Percentiles rank a stretch among this genome's conserved stretches.
Conservation (phyloP, 345 rosid genomes). For the Barbarea vulgaris region DNA sequence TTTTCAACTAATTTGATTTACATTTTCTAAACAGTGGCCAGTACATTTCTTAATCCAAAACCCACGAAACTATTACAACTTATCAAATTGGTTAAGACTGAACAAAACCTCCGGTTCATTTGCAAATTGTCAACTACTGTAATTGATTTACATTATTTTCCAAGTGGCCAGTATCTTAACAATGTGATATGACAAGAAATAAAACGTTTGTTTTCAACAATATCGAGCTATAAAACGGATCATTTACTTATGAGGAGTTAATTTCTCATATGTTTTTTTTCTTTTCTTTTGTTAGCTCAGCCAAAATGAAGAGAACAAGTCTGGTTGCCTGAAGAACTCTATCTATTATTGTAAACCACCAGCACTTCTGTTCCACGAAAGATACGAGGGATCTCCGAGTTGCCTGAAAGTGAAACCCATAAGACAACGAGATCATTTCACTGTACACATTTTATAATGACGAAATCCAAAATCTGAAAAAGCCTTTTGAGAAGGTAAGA, state of each 20-base stretch:
- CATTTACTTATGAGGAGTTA: background rate
- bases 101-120: background rate
- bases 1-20: slow-evolving; percentile 6
- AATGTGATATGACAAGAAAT: background rate
- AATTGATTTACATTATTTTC: slow-evolving; percentile 12
- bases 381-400: slow-evolving; percentile 90
- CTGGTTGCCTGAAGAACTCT: background rate
- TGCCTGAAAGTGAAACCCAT: slow-evolving; percentile 66
- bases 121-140: slow-evolving; percentile 2
- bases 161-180: background rate
- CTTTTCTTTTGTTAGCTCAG: slow-evolving; percentile 4
- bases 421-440: slow-evolving; percentile 26
- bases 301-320: slow-evolving; percentile 23
- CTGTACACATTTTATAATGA: background rate
- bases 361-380: slow-evolving; percentile 91
- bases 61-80: background rate
- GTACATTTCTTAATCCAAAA: too few species aligned
- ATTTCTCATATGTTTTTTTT: background rate
- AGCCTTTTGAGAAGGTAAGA: background rate
- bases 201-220: slow-evolving; percentile 6
- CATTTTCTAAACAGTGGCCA: slow-evolving; percentile 5
- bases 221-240: background rate
- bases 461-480: background rate
- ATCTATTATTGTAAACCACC: slow-evolving; percentile 44
- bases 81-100: background rate